Conservation (phyloP, 805 yeast genomes). For the Sungouiozyma ichnusensis region DNA sequence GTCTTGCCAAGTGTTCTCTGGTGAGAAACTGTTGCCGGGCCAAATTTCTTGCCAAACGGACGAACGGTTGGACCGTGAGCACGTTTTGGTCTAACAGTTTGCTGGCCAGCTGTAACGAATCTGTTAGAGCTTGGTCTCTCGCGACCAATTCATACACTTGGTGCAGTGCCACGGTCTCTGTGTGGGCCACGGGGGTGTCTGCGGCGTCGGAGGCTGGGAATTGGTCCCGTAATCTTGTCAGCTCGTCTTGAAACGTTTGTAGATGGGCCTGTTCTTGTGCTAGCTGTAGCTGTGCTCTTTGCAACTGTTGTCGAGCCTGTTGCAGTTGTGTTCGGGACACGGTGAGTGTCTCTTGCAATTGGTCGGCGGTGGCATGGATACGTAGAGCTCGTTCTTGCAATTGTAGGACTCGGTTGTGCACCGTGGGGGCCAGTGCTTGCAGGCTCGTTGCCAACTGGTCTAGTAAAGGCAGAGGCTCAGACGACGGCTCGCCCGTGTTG, state of each 20-base stretch:
- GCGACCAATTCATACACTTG: slow-evolving; percentile 45
- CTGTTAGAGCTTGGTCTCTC: slow-evolving; percentile 61
- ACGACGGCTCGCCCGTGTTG: too few relatives aligned
- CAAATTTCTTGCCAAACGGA: slow-evolving; percentile 37
- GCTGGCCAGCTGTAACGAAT: slow-evolving; percentile 45
- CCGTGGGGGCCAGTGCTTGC: too few relatives aligned
- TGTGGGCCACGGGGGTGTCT: slow-evolving; percentile 27
- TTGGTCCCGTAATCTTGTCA: slow-evolving; percentile 23
- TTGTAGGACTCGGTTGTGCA: too few relatives aligned
- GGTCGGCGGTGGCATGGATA: not conserved
- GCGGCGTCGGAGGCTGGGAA: slow-evolving; percentile 24
- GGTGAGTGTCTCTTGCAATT: not conserved
- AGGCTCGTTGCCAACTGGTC: not conserved
- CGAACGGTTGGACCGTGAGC: slow-evolving; percentile 19
- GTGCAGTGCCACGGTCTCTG: slow-evolving; percentile 43
- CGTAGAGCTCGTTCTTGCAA: not conserved
- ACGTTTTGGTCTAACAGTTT: slow-evolving; percentile 12
- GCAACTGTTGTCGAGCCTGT: not conserved
- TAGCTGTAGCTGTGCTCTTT: not conserved
- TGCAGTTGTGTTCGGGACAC: not conserved
- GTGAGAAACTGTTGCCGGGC: slow-evolving; percentile 56
- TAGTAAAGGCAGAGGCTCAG: too few relatives aligned
- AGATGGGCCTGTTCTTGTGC: not conserved
- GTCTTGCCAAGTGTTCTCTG: slow-evolving; percentile 38
- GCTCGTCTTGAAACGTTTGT: slow-evolving; percentile 11